Conservation (phyloP, 2,329 filamentous ascomycete genomes). For the Colletotrichum liaoningense region DNA sequence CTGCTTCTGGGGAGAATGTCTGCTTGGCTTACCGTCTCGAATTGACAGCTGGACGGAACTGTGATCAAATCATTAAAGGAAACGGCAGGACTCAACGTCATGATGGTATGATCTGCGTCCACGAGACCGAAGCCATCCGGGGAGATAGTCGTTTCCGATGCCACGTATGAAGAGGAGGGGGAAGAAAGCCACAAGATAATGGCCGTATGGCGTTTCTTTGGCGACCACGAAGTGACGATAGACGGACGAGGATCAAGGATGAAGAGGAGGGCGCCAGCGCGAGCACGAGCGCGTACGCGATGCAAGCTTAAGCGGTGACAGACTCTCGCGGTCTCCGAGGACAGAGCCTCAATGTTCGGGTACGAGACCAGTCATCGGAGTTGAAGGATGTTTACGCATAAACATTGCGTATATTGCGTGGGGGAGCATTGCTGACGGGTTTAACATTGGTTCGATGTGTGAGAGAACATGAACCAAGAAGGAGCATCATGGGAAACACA, state of each 20-base stretch:
- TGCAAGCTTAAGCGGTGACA: not conserved
- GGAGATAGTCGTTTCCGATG: not conserved
- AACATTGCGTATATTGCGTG: not conserved
- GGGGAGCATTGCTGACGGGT: not conserved
- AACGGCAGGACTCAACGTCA: not conserved
- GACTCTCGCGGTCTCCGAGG: not conserved
- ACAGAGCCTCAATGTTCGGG: conserved; percentile 4
- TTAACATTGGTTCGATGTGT: not conserved
- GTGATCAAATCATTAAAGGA: not conserved
- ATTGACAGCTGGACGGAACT: not conserved
- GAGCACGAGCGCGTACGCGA: not conserved
- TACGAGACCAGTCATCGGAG: not conserved
- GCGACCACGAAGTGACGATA: not conserved
- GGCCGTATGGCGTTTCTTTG: no score
- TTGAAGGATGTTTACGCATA: not conserved
- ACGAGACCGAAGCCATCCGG: not conserved
- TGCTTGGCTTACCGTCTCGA: not conserved
- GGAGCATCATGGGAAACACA: not conserved
- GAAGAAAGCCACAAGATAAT: not conserved
- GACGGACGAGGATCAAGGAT: conserved; percentile 1
- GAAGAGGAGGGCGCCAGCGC: not conserved
- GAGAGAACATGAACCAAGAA: not conserved
- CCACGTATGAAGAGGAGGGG: not conserved
- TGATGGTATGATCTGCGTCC: conserved; percentile 1
- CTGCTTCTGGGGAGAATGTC: not conserved